Conservation (phyloP, 179 eudicot genomes). For the Carnegiea gigantea region DNA sequence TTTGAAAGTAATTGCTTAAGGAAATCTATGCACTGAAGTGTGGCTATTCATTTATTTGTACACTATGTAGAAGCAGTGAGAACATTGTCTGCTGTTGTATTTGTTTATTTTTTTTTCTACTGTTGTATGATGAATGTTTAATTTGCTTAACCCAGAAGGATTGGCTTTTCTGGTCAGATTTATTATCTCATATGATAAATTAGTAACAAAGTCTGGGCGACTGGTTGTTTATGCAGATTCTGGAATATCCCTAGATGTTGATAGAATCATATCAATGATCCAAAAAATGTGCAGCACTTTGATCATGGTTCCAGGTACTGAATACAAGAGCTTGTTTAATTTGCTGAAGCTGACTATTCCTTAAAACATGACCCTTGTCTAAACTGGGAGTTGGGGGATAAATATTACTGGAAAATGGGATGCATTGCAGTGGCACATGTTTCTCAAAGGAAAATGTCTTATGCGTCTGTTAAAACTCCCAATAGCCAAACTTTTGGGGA, state of each 20-base stretch:
- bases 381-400: neutral
- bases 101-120: neutral
- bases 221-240: conserved; percentile 36
- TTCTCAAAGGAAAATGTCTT: neutral
- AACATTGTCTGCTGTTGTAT: neutral
- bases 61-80: neutral
- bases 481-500: neutral
- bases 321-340: neutral
- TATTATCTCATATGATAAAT: neutral
- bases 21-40: neutral
- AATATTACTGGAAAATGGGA: neutral
- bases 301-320: conserved; percentile 64
- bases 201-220: neutral
- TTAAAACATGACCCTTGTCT: neutral
- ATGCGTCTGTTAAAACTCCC: neutral
- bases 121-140: neutral
- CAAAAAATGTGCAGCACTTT: conserved; percentile 61
- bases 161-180: neutral
- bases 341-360: neutral
- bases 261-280: conserved; percentile 35
- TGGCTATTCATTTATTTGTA: neutral
- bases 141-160: neutral
- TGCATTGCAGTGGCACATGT: neutral
- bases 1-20: neutral
- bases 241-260: conserved; percentile 33